A percentile compares a stretch with the other conserved stretches of the same genome.
These are phyloP conservation scores for Aspergillus cristatus DNA, from an alignment of 495 filamentous ascomycete species.

Conservation along the genomic window DNA sequence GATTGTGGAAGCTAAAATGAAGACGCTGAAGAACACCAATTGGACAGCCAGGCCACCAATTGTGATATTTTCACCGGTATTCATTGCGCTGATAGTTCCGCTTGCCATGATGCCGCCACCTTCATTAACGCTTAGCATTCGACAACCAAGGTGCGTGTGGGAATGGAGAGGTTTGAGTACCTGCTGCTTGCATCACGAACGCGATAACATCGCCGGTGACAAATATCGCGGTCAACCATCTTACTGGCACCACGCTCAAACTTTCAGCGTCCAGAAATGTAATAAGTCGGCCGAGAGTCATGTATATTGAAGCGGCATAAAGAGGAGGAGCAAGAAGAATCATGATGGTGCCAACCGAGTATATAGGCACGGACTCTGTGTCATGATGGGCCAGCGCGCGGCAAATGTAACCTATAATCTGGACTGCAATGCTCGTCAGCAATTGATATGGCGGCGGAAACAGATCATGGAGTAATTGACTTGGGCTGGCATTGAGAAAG, in stretches of 20 bases:
- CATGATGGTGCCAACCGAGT: too few species aligned
- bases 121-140: neutral
- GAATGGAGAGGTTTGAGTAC: conserved; percentile 7
- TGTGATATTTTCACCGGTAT: conserved; percentile 32
- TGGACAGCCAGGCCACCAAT: conserved; percentile 31
- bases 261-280: conserved; percentile 33
- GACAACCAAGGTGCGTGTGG: neutral
- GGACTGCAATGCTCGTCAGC: too few species aligned
- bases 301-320: conserved; percentile 50
- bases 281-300: conserved; percentile 48
- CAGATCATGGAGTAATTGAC: too few species aligned
- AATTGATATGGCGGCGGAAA: too few species aligned
- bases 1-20: conserved; percentile 21
- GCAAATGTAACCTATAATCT: conserved; percentile 50
- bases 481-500: neutral
- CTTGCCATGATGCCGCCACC: conserved; percentile 15
- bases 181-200: conserved; percentile 22
- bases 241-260: conserved; percentile 12
- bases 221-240: conserved; percentile 31
- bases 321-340: conserved; percentile 41
- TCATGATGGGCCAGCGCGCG: too few species aligned
- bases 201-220: conserved; percentile 28
- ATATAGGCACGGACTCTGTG: too few species aligned
- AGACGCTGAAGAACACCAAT: conserved; percentile 34
- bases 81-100: conserved; percentile 4